Base-by-base conservation (phyloP, 305 asterid species). In the Fraxinus albicans region DNA sequence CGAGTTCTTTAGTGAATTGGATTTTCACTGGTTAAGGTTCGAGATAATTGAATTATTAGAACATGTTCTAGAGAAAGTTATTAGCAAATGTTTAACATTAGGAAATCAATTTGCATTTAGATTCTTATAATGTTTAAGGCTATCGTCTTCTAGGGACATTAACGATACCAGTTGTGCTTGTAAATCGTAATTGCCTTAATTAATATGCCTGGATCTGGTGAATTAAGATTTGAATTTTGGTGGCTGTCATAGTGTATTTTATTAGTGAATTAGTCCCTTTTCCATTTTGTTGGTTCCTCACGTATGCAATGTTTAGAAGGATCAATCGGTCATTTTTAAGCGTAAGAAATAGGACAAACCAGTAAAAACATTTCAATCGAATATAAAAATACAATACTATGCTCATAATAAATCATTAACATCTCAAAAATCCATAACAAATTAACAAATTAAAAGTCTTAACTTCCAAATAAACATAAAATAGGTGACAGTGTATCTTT, bases 1-100 rank as follows among this genome's bases (percentile, higher is more conserved):
- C 7, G 12, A 31, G 31, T 53, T 53, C 38, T 31, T 53, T 23
- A 5, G 42, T 13, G 27, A 36, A 19, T 21, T 4, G 13, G 25
- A 63, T 73, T 79, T 55, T 78, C 35, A 60, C 13, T 79, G 31
- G 77, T 76, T 65, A 36, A 74, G 42, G 27, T 53, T 60, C 10
- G 33, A 23, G 31, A 23, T 63, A 21, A 63, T 63, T 63, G 27
- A 63, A 23, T 8, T 63, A 27, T 23, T 63, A 63, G 33, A 23
- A 63, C 44, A 40, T 69, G 69, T 69, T 58, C 6, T 58, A 2
- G 29, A 67, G 23, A 60, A 67, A 63, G 65, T 55, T 55, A 38
- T 65, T 79, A 55, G 67, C 47, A 63, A 23, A 38, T 67, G 21
- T 80, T 55, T 50, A 50, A 50, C 60, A 50, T 50, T 50, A 50